Percentiles rank a stretch among this genome's conserved stretches.
These are phyloP conservation scores for Macrotyloma uniflorum DNA, from an alignment of 306 rosid genomes.

Conservation along the genomic window DNA sequence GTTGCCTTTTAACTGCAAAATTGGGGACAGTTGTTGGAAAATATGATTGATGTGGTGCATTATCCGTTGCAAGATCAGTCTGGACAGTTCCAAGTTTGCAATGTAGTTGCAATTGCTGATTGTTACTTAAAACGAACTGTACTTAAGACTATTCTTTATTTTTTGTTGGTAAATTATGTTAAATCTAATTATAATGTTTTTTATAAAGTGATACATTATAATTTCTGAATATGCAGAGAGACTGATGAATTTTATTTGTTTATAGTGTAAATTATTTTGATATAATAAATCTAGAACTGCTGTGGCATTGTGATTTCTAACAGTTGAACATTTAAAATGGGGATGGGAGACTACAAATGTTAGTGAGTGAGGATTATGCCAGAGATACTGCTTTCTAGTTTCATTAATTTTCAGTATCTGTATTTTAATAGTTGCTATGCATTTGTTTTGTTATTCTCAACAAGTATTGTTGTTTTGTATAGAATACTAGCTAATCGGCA, in stretches of 20 bases:
- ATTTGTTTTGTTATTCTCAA: constrained; percentile 23
- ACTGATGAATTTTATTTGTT: neutral
- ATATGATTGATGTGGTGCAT: neutral
- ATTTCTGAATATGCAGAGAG: constrained; percentile 12
- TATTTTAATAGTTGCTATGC: neutral
- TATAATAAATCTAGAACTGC: constrained; percentile 1
- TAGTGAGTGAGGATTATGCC: neutral
- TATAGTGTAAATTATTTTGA: neutral
- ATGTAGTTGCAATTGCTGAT: neutral
- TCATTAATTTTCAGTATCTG: neutral
- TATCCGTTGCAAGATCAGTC: neutral
- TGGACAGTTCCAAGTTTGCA: neutral
- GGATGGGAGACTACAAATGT: neutral
- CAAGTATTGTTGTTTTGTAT: constrained; percentile 28
- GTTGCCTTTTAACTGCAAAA: neutral
- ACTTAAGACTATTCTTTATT: neutral
- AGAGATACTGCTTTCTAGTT: neutral
- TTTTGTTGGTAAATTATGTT: neutral
- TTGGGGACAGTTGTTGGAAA: neutral
- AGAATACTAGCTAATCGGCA: constrained; percentile 98
- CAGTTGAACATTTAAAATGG: constrained; percentile 7
- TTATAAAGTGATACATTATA: neutral
- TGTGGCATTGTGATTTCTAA: constrained; percentile 16
- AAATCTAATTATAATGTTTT: constrained; percentile 13
- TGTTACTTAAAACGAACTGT: neutral